Percentiles rank a stretch among this genome's conserved stretches.
Evolutionary conservation across 1,284 basidiomycete species (phyloP).

Genomic region (Kwoniella shivajii): DNA sequence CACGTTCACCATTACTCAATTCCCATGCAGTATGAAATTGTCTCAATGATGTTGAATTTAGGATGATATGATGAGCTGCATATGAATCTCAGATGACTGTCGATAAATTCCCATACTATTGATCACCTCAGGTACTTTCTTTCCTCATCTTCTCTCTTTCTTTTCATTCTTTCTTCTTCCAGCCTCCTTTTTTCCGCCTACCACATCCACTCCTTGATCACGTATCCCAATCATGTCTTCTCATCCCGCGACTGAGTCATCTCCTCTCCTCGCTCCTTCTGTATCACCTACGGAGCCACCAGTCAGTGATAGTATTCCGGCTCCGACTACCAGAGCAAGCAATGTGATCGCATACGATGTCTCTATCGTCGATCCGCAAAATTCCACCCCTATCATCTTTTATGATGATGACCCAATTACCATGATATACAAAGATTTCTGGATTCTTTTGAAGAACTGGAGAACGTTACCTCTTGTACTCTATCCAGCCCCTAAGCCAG

Average conservation of each 20-base stretch:
- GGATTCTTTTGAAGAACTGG: constrained; percentile 15
- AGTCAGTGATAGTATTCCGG: not conserved
- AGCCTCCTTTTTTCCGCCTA: not conserved
- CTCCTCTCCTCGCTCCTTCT: not conserved
- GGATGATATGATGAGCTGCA: too few species aligned
- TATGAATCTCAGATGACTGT: too few species aligned
- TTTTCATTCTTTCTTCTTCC: not conserved
- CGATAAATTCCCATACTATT: too few species aligned
- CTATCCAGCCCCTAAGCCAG: constrained; percentile 8
- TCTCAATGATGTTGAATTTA: too few species aligned
- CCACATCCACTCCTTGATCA: not conserved
- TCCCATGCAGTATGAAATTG: too few species aligned
- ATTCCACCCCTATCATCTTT: constrained; percentile 8
- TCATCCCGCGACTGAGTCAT: not conserved
- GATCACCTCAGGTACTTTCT: too few species aligned
- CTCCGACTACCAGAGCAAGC: not conserved
- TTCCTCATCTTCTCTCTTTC: not conserved
- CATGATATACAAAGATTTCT: constrained; percentile 15
- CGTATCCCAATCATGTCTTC: not conserved
- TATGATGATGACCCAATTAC: constrained; percentile 5
- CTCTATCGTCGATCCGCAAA: not conserved
- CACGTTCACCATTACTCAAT: too few species aligned
- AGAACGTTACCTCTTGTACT: constrained; percentile 21
- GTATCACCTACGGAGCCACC: not conserved
- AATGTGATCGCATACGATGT: constrained; percentile 13